Evolutionary conservation across 768 basidiomycete genomes (phyloP), one percentile per base, ranked within the genome.

Genomic region (Cystobasidium ongulense): DNA sequence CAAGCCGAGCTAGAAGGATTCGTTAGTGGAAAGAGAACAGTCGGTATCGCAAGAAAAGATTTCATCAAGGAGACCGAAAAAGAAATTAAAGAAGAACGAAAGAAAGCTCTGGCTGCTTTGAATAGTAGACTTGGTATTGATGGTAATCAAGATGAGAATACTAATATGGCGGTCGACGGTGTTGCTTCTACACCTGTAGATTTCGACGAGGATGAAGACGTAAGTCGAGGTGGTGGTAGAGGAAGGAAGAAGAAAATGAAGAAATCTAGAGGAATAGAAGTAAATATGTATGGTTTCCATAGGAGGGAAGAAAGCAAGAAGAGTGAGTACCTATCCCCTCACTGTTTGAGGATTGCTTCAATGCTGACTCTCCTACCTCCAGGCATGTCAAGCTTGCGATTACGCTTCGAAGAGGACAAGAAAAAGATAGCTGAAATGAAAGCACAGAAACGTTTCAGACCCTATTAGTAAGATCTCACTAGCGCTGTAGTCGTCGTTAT

Each of bases 161-260:
- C 63, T 13, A 5, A 29, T 18, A 46, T 25, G 27, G 63, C 33
- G 7, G 17, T 59, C 23, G 63, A 35, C 15, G 41, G 27, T 21
- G 1, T 18, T 7, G 63, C 31, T 8, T 4, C 39, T 25, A 8
- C 1, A 5, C 33, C 33, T 31, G 63, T 23, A 64, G n/a, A n/a
- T n/a, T n/a, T n/a, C n/a, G n/a, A n/a, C n/a, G 36, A 46, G 18
- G 68, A 71, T 35, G 54, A 54, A 36, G 68, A 71, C 29, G 50
- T 31, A 1, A 46, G 36, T 36, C 53, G 68, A 18, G 68, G 68
- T 25, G 33, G 36, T 4, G 68, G 68, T 4, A 8, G 68, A 54
- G 68, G 68, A n/a, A 31, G 54, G 25, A 71, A 71, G 68, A 71
- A 71, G 53, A 71, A 71, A 52, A 71, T 54, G 68, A 71, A 71